phyloP scores from a whole-genome alignment of 169 alveolate genomes.

The Eimeria sp. region DNA sequence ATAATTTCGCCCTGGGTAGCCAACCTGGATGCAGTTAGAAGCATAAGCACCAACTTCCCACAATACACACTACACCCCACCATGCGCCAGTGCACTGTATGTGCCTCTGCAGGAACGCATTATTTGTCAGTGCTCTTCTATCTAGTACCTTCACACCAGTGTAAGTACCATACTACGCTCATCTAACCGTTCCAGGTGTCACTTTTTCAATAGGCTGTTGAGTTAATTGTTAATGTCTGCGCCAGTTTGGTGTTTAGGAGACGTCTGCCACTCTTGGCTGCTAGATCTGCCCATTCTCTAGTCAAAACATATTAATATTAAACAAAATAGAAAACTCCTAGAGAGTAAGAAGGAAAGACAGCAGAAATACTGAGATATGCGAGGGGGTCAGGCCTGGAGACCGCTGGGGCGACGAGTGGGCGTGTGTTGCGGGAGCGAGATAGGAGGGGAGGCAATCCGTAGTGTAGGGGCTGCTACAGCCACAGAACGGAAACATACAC shows the following conservation, averaged over 20 bases:
- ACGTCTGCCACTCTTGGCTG: not conserved
- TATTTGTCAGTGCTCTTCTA: not conserved
- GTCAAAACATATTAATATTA: not conserved
- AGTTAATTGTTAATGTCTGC: not conserved
- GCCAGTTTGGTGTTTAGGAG: conserved; percentile 15
- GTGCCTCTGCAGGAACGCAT: not conserved
- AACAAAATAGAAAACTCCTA: not conserved
- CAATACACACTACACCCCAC: not conserved
- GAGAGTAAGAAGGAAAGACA: not conserved
- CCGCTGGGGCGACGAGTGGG: conserved; percentile 61
- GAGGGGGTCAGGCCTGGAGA: conserved; percentile 10
- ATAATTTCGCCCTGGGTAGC: not conserved
- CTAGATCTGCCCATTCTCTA: not conserved
- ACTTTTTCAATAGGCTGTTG: conserved; percentile 9
- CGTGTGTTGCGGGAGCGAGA: conserved; percentile 31
- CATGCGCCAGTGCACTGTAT: not conserved
- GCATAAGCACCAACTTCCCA: not conserved
- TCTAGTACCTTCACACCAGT: not conserved
- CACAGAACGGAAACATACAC: conserved; percentile 13
- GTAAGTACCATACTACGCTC: not conserved
- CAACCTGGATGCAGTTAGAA: not conserved
- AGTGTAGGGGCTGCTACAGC: not conserved
- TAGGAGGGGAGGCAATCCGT: not conserved
- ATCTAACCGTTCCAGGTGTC: not conserved
- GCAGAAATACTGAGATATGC: conserved; percentile 20